Evolutionary conservation across 495 filamentous ascomycete species (phyloP).

Genomic region (Jackrogersella multiformis): DNA sequence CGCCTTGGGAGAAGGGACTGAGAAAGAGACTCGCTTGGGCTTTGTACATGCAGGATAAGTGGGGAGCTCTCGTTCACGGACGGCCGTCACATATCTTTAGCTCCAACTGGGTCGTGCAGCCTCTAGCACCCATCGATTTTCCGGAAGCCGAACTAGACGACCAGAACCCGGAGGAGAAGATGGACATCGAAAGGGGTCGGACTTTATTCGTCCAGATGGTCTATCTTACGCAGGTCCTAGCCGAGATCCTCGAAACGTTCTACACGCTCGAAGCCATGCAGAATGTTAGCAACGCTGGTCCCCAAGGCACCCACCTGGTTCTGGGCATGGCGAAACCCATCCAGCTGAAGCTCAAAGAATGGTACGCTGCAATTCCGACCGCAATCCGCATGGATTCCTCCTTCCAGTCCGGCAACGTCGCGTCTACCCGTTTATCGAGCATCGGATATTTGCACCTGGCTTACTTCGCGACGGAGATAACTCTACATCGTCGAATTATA

Average conservation of each 20-base stretch:
- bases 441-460: slow-evolving; percentile 82
- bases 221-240: slow-evolving; percentile 75
- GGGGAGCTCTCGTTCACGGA: slow-evolving; percentile 86
- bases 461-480: slow-evolving; percentile 87
- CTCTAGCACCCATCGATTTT: slow-evolving; percentile 75
- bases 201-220: slow-evolving; percentile 78
- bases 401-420: slow-evolving; percentile 45
- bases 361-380: slow-evolving; percentile 74
- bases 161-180: slow-evolving; percentile 64
- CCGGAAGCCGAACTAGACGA: slow-evolving; percentile 68
- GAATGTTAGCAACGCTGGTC: slow-evolving; percentile 56
- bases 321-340: slow-evolving; percentile 81
- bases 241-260: slow-evolving; percentile 81
- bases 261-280: slow-evolving; percentile 75
- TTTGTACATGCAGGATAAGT: slow-evolving; percentile 93
- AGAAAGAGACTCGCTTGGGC: slow-evolving; percentile 90
- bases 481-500: slow-evolving; percentile 82
- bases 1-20: slow-evolving; percentile 83
- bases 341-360: slow-evolving; percentile 83
- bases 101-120: slow-evolving; percentile 83
- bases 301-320: slow-evolving; percentile 69
- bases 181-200: slow-evolving; percentile 73
- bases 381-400: slow-evolving; percentile 73
- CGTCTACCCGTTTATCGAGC: slow-evolving; percentile 61
- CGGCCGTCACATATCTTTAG: slow-evolving; percentile 84